A percentile compares a stretch with the other conserved stretches of the same genome.
These are phyloP conservation scores for Sporobolomyces roseus DNA, from an alignment of 768 basidiomycete species.

Conservation along the genomic window DNA sequence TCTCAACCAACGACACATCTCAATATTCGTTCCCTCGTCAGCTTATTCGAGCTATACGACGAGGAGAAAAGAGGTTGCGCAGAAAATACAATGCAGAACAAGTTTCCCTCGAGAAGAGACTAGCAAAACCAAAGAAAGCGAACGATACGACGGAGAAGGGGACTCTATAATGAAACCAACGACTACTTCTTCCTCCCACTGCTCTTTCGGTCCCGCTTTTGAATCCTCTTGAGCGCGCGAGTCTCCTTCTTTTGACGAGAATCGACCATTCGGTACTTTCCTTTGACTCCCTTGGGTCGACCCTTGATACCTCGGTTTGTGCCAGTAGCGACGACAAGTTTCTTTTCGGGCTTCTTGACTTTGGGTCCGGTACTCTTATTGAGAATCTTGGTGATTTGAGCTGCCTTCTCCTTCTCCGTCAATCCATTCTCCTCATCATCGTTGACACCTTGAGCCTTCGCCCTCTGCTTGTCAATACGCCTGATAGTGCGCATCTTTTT, in stretches of 20 bases:
- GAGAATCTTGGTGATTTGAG: constrained; percentile 79
- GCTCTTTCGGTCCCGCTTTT: constrained; percentile 62
- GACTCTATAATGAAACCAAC: background rate
- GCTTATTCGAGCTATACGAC: no score
- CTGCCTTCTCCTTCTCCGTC: constrained; percentile 91
- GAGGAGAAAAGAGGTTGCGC: no score
- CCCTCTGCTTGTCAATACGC: constrained; percentile 82
- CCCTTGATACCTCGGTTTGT: constrained; percentile 84
- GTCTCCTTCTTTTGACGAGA: constrained; percentile 54
- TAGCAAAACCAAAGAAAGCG: background rate
- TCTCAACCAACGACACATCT: background rate
- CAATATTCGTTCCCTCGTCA: background rate
- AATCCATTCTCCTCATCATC: constrained; percentile 69
- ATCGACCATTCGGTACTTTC: constrained; percentile 62
- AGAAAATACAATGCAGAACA: constrained; percentile 2
- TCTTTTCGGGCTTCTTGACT: constrained; percentile 54
- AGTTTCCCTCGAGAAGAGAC: no score
- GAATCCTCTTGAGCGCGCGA: constrained; percentile 75
- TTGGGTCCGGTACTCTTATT: constrained; percentile 55
- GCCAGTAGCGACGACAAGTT: constrained; percentile 88
- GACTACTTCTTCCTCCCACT: constrained; percentile 28
- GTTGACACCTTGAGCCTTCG: constrained; percentile 91
- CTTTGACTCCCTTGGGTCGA: constrained; percentile 91
- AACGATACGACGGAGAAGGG: background rate
- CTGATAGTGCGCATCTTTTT: constrained; percentile 88